Evolutionary conservation across 371 early-diverging fungal species (phyloP).

Genomic region (Catenaria anguillulae): DNA sequence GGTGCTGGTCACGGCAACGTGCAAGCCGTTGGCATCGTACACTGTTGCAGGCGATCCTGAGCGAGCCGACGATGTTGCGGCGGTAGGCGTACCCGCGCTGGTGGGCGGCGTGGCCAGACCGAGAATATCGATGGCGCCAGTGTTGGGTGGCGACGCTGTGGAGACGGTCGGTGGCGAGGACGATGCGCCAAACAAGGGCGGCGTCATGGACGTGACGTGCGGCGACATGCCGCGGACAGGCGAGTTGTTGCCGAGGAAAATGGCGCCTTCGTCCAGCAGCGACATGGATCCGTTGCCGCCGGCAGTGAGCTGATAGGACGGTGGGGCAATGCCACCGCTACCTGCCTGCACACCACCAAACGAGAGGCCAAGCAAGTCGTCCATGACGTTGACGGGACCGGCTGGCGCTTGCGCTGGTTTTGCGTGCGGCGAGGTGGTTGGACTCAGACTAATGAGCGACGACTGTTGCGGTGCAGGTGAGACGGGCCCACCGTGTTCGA

Average conservation of each 20-base stretch:
- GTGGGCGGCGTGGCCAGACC: constrained; percentile 3
- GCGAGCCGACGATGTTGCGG: not conserved
- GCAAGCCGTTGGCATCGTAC: constrained; percentile 2
- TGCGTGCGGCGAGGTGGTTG: not conserved
- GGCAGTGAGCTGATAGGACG: not conserved
- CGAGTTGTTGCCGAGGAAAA: not conserved
- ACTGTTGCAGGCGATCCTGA: not conserved
- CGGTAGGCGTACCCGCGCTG: not conserved
- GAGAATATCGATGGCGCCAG: not conserved
- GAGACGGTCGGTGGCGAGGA: not conserved
- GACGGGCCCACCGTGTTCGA: not conserved
- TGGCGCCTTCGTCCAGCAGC: not conserved
- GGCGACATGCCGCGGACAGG: not conserved
- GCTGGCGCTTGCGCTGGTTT: not conserved
- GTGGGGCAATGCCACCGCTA: not conserved
- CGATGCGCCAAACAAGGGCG: too few relatives aligned
- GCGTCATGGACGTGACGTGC: not conserved
- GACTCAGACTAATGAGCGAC: not conserved
- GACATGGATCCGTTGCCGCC: not conserved
- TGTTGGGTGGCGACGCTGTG: too few relatives aligned
- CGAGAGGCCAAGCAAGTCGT: not conserved
- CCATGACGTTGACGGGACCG: not conserved
- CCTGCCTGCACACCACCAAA: not conserved
- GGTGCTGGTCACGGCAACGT: not conserved
- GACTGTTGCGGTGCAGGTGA: not conserved